A percentile compares a stretch with the other conserved stretches of the same genome.
These are phyloP conservation scores for Pinguiococcus pyrenoidosus DNA, from an alignment of 108 stramenopile genomes.

Conservation along the genomic window DNA sequence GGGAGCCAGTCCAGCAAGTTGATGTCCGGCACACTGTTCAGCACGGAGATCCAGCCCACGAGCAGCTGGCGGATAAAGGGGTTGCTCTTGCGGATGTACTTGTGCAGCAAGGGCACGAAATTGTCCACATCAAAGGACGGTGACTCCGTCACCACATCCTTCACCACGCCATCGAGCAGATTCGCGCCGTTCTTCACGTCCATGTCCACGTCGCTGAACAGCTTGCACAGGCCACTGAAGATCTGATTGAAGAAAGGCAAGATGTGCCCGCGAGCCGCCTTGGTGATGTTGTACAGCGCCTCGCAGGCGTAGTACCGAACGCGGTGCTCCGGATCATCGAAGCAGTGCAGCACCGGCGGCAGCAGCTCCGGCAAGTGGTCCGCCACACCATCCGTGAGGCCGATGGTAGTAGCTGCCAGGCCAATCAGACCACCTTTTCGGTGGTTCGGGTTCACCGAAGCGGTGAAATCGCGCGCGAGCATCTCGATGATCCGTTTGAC, in stretches of 20 bases:
- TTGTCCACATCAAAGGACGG: constrained; percentile 79
- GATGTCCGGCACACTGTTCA: constrained; percentile 87
- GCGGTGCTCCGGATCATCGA: constrained; percentile 88
- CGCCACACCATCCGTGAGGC: constrained; percentile 45
- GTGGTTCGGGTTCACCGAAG: constrained; percentile 89
- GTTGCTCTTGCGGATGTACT: constrained; percentile 81
- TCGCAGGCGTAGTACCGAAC: constrained; percentile 98
- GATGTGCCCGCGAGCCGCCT: constrained; percentile 72
- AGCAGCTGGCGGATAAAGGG: constrained; percentile 90
- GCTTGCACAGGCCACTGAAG: constrained; percentile 84
- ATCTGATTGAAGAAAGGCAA: constrained; percentile 78
- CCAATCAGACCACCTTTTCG: constrained; percentile 95
- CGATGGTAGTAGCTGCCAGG: constrained; percentile 86
- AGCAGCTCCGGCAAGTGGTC: constrained; percentile 30
- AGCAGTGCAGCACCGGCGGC: constrained; percentile 89
- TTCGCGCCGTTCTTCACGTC: constrained; percentile 97
- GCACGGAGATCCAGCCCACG: constrained; percentile 89
- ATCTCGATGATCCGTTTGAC: constrained; percentile 47
- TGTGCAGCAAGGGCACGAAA: constrained; percentile 86
- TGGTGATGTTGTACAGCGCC: constrained; percentile 90
- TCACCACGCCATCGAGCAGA: constrained; percentile 76
- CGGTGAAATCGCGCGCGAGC: constrained; percentile 85
- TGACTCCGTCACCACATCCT: constrained; percentile 91
- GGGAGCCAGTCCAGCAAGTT: constrained; percentile 82
- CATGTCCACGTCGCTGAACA: constrained; percentile 85